These are phyloP conservation scores for Coemansia sp. DNA, from an alignment of 192 early-diverging fungal species.

Conservation along the genomic window DNA sequence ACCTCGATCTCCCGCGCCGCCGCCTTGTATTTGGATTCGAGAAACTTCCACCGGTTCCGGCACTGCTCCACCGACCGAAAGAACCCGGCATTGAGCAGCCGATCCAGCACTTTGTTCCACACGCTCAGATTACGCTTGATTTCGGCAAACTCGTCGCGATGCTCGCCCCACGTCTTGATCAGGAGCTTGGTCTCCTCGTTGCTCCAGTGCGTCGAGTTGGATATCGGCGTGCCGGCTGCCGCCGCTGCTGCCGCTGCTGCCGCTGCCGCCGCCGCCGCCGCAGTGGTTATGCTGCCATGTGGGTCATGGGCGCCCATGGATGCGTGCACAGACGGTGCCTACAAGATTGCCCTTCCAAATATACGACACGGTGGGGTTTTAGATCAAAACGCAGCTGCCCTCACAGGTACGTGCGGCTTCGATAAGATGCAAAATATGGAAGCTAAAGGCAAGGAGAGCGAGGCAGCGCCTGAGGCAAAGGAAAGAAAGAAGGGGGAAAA, in stretches of 20 bases:
- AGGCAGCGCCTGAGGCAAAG: not conserved
- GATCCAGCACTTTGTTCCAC: slow-evolving; percentile 52
- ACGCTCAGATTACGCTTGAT: slow-evolving; percentile 52
- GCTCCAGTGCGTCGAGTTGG: slow-evolving; percentile 54
- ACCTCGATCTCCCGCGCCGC: slow-evolving; percentile 20
- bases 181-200: slow-evolving; percentile 44
- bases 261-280: slow-evolving; percentile 28
- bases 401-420: too few species aligned
- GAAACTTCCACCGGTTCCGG: slow-evolving; percentile 53
- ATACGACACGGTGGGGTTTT: not conserved
- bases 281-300: slow-evolving; percentile 8
- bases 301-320: slow-evolving; percentile 22
- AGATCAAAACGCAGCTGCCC: too few species aligned
- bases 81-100: slow-evolving; percentile 39
- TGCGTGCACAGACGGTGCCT: slow-evolving; percentile 9
- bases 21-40: slow-evolving; percentile 47
- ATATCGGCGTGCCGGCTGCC: slow-evolving; percentile 12
- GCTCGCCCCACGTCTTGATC: slow-evolving; percentile 49
- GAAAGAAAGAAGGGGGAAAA: not conserved
- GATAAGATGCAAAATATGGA: not conserved
- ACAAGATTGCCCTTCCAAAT: too few species aligned
- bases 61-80: slow-evolving; percentile 52
- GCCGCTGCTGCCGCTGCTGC: slow-evolving; percentile 25
- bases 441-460: not conserved
- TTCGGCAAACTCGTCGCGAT: slow-evolving; percentile 49